Evolutionary conservation across 208 protist genomes (phyloP).

Genomic region (Trypanosoma boissoni): DNA sequence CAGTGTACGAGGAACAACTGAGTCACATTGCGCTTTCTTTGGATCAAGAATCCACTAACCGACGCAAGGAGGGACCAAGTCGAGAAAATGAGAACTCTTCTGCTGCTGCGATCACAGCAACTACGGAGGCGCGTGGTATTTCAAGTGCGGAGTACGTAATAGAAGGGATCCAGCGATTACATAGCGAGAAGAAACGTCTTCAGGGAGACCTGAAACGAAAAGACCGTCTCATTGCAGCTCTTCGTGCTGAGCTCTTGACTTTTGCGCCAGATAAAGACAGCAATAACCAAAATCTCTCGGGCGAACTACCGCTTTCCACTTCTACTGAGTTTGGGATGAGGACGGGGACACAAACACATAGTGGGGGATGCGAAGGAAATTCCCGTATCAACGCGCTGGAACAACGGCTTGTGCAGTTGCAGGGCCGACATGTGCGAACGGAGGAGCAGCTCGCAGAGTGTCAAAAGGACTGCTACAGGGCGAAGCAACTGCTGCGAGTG

Average conservation of each 20-base stretch:
- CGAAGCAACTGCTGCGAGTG: conserved; percentile 1
- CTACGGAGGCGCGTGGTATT: background rate
- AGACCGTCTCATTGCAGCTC: background rate
- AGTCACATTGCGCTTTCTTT: background rate
- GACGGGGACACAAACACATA: background rate
- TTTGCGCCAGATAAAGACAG: background rate
- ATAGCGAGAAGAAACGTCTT: conserved; percentile 15
- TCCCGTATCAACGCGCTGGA: background rate
- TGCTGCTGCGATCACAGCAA: background rate
- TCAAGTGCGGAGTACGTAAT: conserved; percentile 2
- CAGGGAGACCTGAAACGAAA: conserved; percentile 13
- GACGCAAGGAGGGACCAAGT: background rate
- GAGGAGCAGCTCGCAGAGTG: conserved; percentile 9
- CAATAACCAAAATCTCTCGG: too few relatives aligned
- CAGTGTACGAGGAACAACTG: conserved; percentile 15
- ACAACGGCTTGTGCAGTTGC: conserved; percentile 1
- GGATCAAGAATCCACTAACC: background rate
- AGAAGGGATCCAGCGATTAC: conserved; percentile 11
- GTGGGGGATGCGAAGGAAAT: background rate
- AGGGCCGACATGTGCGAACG: background rate
- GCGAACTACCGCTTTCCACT: too few relatives aligned
- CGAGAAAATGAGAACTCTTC: background rate
- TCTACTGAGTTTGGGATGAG: too few relatives aligned
- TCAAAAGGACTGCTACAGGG: conserved; percentile 11
- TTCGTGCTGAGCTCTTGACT: conserved; percentile 1